These are phyloP conservation scores for Collybia mongolica DNA, from an alignment of 768 basidiomycete genomes.

Conservation along the genomic window DNA sequence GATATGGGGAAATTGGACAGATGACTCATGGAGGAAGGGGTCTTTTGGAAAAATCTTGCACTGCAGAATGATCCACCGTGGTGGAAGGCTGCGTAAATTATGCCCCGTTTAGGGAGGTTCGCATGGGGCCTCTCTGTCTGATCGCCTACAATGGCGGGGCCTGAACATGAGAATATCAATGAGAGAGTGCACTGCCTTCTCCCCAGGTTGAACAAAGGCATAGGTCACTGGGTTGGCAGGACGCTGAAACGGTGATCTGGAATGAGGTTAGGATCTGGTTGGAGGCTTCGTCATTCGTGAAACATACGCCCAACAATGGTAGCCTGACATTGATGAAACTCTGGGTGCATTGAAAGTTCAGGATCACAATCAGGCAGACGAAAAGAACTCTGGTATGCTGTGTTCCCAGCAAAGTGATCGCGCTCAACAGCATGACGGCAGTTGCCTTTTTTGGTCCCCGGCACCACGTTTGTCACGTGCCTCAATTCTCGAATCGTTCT, in stretches of 20 bases:
- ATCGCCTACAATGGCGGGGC: constrained; percentile 6
- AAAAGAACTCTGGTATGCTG: constrained; percentile 6
- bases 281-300: neutral
- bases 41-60: neutral
- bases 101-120: constrained; percentile 14
- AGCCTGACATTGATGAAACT: constrained; percentile 9
- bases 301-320: constrained; percentile 12
- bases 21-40: constrained; percentile 7
- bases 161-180: constrained; percentile 8
- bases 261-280: constrained; percentile 10
- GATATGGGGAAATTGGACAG: neutral
- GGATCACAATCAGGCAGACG: constrained; percentile 5
- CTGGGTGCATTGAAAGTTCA: constrained; percentile 3
- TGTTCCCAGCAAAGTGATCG: neutral
- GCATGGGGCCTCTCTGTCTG: constrained; percentile 6
- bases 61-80: neutral
- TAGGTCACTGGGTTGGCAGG: constrained; percentile 14
- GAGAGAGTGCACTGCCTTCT: constrained; percentile 14
- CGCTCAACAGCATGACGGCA: constrained; percentile 5
- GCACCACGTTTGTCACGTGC: neutral
- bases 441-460: constrained; percentile 7
- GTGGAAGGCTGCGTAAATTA: constrained; percentile 10
- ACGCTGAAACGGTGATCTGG: constrained; percentile 15
- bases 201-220: constrained; percentile 1
- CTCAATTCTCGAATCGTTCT: neutral